Base-by-base conservation (phyloP, 225 moss, liverwort and hornwort species). In the Ulota crispa region DNA sequence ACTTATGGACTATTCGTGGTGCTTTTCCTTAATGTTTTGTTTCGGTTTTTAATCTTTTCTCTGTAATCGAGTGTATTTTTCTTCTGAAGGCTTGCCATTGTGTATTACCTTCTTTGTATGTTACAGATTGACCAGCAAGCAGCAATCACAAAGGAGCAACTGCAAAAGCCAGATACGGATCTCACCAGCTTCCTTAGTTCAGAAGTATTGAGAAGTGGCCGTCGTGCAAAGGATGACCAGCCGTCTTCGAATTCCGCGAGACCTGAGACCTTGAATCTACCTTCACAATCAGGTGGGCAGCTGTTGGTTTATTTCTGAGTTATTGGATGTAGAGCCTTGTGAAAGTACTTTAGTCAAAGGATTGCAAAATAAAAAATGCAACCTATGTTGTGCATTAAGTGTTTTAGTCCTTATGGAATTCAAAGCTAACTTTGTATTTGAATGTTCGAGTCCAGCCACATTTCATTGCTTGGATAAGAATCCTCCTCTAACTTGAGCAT, bases 71-170 rank as follows among this genome's bases (percentile, higher is more conserved):
- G 15, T 13, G 8, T 55, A n/a, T 36, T 24, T 36, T 11, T 62
- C 28, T 55, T 28, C 62, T 73, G 14, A 84, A 37, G 68, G 45
- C 23, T 77, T 77, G 18, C 16, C 21, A 55, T 82, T 10, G 32
- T 75, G 23, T 19, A 23, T 64, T 39, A 23, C 36, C 11, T 68
- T 77, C 54, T 45, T 64, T 70, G 41, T 79, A 57, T 81, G 47
- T 76, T 42, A 69, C 82, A 95, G 93, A 91, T 95, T 75, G 95
- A 95, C 68, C 90, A 95, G 50, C 93, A 95, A 88, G 95, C 95
- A 66, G 95, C 95, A 27, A 92, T 85, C 34, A 88, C 87, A 5
- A 88, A 88, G 53, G 87, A 88, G 45, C 87, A 92, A 21, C 80
- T 93, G n/a, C 85, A 86, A 30, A 93, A 92, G 56, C 88, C 88